Conservation (phyloP, 345 rosid genomes). For the Sisymbrium altissimum region DNA sequence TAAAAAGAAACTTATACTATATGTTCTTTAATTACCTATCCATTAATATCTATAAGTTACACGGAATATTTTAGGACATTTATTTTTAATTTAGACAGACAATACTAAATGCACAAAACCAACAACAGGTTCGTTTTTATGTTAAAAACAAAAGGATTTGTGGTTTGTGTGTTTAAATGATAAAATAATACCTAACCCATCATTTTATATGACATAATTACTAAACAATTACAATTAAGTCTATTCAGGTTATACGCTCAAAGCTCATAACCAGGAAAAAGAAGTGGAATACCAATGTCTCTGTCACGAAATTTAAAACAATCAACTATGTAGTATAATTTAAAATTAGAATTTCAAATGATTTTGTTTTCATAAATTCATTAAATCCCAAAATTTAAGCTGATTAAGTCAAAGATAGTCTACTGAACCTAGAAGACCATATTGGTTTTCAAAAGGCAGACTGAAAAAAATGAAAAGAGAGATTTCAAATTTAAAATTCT, state of each 20-base stretch:
- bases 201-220: neutral
- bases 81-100: neutral
- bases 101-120: neutral
- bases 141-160: neutral
- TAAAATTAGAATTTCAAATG: neutral
- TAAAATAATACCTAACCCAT: conserved; percentile 15
- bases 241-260: conserved; percentile 32
- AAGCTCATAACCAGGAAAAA: conserved; percentile 33
- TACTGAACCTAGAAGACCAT: conserved; percentile 30
- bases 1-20: neutral
- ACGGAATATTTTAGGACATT: neutral
- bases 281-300: conserved; percentile 24
- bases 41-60: neutral
- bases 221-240: neutral
- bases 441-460: conserved; percentile 15
- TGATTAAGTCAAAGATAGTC: conserved; percentile 34
- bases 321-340: conserved; percentile 1
- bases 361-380: neutral
- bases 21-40: neutral
- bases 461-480: neutral
- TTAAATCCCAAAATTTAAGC: conserved; percentile 4
- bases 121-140: neutral
- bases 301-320: conserved; percentile 9
- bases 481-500: neutral
- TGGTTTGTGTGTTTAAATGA: neutral